These are phyloP conservation scores for Trichoderma gracile DNA, from an alignment of 2,329 filamentous ascomycete genomes.

Conservation along the genomic window DNA sequence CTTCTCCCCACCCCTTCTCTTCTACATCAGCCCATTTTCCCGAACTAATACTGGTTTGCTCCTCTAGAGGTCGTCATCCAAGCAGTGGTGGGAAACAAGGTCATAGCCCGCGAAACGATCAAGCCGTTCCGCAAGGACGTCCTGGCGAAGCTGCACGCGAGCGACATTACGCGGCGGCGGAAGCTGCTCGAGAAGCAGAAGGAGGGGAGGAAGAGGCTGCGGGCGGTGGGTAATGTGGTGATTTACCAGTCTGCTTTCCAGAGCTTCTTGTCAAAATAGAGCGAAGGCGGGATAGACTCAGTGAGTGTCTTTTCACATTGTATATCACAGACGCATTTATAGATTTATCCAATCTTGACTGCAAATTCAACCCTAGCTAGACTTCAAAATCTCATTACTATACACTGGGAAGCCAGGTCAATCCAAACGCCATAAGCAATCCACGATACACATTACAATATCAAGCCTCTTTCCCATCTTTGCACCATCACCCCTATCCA, in stretches of 20 bases:
- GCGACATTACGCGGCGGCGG: constrained; percentile 76
- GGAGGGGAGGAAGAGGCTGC: constrained; percentile 84
- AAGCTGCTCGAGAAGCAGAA: constrained; percentile 97
- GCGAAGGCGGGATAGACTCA: too few relatives aligned
- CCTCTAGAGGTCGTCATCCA: constrained; percentile 82
- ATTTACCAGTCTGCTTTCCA: constrained; percentile 97
- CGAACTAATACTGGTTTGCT: not conserved
- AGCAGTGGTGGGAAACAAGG: constrained; percentile 76
- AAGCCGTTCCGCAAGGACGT: constrained; percentile 98
- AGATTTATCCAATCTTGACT: too few relatives aligned
- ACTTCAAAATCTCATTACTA: too few relatives aligned
- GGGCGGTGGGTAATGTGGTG: constrained; percentile 84
- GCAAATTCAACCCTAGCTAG: too few relatives aligned
- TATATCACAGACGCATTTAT: too few relatives aligned
- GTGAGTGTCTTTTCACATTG: too few relatives aligned
- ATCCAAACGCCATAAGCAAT: too few relatives aligned
- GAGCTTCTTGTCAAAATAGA: constrained; percentile 68
- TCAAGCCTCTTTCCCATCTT: too few relatives aligned
- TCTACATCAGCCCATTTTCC: too few relatives aligned
- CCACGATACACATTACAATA: too few relatives aligned
- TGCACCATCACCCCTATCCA: too few relatives aligned
- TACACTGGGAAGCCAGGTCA: too few relatives aligned
- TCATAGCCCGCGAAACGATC: constrained; percentile 89
- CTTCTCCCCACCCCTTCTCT: not conserved
- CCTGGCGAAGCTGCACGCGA: constrained; percentile 86